phyloP scores from a whole-genome alignment of 2,329 filamentous ascomycete species.

The Fusarium sp. region DNA sequence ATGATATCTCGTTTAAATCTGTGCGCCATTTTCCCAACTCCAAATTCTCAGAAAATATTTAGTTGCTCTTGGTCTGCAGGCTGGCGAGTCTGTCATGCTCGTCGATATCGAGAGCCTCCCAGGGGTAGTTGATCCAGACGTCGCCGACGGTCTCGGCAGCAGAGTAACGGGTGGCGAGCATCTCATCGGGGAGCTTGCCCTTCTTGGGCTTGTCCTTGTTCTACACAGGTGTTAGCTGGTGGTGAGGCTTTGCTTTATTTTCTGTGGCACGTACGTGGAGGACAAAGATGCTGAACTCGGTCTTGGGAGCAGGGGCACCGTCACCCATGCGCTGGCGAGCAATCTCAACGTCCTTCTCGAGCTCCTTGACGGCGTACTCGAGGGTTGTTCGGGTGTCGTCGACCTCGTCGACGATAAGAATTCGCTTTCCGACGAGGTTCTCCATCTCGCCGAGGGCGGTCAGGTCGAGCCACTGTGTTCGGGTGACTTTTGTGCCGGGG shows the following conservation, averaged over 20 bases:
- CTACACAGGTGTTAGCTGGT: constrained; percentile 56
- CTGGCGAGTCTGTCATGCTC: constrained; percentile 84
- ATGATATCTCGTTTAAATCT: constrained; percentile 28
- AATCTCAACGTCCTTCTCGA: constrained; percentile 92
- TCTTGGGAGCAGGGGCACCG: constrained; percentile 69
- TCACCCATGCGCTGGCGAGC: constrained; percentile 81
- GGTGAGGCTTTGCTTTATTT: too few relatives aligned
- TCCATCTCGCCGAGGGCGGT: constrained; percentile 81
- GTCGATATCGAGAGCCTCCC: constrained; percentile 95
- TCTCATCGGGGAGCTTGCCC: constrained; percentile 82
- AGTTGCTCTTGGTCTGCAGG: constrained; percentile 54
- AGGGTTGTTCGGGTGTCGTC: constrained; percentile 95
- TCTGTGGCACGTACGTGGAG: constrained; percentile 76
- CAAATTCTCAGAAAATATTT: constrained; percentile 32
- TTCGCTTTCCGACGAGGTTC: constrained; percentile 51
- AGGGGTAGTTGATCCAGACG: constrained; percentile 99
- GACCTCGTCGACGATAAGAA: constrained; percentile 69
- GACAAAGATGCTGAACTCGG: constrained; percentile 94
- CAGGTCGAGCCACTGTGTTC: constrained; percentile 98
- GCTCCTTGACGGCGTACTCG: constrained; percentile 92
- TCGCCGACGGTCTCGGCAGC: constrained; percentile 92
- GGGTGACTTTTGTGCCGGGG: constrained; percentile 90
- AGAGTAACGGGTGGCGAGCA: constrained; percentile 82
- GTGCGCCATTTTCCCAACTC: constrained; percentile 41
- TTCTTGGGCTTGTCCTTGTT: constrained; percentile 99